A percentile compares a stretch with the other conserved stretches of the same genome.
Conservation (phyloP, 2,329 filamentous ascomycete species). For the Cercospora sesami region DNA sequence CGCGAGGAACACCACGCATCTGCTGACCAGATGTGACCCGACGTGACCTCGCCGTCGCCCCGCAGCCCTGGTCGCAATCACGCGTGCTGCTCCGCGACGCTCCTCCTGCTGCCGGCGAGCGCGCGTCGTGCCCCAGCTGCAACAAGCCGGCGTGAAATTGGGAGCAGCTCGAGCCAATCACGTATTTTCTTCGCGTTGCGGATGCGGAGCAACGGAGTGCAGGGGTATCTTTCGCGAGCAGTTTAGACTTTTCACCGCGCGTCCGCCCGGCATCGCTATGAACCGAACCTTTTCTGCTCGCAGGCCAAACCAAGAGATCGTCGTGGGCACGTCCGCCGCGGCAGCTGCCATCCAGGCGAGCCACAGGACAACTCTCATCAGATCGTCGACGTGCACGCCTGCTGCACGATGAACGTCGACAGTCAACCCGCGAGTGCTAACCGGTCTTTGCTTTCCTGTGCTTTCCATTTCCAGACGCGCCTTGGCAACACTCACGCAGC, state of each 20-base stretch:
- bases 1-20: background rate
- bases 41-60: background rate
- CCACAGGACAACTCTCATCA: background rate
- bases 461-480: background rate
- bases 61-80: background rate
- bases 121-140: background rate
- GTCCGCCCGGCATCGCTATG: conserved; percentile 11
- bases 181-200: background rate
- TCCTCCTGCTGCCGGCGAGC: background rate
- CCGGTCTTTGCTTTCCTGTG: background rate
- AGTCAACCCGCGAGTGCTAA: background rate
- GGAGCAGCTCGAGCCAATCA: background rate
- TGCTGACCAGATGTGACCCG: background rate
- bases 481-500: background rate
- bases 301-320: background rate
- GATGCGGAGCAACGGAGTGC: background rate
- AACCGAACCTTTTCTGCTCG: conserved; percentile 13
- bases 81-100: background rate
- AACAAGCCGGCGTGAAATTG: background rate
- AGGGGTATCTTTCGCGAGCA: background rate
- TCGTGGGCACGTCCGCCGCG: background rate
- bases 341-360: background rate
- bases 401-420: background rate
- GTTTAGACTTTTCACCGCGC: background rate
- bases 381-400: background rate